Evolutionary conservation across 2,329 filamentous ascomycete genomes (phyloP).

Genomic region (Myriosclerotinia scirpicola): DNA sequence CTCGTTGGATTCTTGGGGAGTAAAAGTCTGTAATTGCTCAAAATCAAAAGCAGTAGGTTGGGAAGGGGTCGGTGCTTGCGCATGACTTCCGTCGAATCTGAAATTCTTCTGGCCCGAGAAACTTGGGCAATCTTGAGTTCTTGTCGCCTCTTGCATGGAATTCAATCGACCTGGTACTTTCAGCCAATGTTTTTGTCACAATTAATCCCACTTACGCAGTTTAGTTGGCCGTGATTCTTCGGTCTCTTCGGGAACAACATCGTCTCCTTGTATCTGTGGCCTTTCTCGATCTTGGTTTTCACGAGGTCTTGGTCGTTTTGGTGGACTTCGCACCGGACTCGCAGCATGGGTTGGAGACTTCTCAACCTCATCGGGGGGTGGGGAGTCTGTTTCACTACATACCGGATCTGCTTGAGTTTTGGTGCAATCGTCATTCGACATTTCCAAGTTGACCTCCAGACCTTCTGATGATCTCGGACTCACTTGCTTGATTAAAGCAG

Average conservation of each 20-base stretch:
- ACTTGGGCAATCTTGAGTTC: not conserved
- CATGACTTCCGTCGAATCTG: not conserved
- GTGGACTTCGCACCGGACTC: not conserved
- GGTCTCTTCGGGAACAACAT: not conserved
- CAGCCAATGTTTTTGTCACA: not conserved
- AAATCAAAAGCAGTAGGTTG: not conserved
- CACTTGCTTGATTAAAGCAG: not conserved
- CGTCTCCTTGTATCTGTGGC: not conserved
- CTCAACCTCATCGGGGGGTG: not conserved
- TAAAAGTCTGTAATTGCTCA: not conserved
- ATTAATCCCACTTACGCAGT: not conserved
- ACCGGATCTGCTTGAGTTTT: not conserved
- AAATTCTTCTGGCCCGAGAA: not conserved
- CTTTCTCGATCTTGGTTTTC: not conserved
- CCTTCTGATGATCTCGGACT: not conserved
- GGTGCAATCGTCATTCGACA: not conserved
- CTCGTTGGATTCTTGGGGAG: not conserved
- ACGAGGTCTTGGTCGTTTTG: not conserved
- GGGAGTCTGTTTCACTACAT: not conserved
- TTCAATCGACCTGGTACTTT: constrained; percentile 8
- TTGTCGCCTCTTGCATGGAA: not conserved
- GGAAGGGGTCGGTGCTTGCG: not conserved
- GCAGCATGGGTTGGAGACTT: not conserved
- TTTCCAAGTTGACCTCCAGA: not conserved
- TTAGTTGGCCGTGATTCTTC: not conserved